Evolutionary conservation across 1,139 yeast genomes (phyloP).

Genomic region (Pichia sp.): DNA sequence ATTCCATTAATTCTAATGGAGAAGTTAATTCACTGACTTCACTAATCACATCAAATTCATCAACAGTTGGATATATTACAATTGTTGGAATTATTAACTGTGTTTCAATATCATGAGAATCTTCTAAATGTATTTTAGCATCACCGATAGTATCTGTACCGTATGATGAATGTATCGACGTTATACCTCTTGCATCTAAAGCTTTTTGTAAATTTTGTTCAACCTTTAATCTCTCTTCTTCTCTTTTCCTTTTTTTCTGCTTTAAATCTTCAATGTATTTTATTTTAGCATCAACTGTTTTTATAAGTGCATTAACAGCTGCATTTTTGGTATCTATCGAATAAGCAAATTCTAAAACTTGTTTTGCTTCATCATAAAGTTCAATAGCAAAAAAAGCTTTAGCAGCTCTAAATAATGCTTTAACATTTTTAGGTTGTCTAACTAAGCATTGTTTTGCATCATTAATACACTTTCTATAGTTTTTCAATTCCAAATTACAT

Average conservation of each 20-base stretch:
- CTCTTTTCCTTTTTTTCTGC: conserved; percentile 20
- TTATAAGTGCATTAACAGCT: conserved; percentile 42
- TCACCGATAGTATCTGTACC: conserved; percentile 48
- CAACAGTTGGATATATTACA: conserved; percentile 75
- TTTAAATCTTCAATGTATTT: conserved; percentile 24
- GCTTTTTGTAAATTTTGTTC: conserved; percentile 45
- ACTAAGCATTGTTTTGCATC: conserved; percentile 73
- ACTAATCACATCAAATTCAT: conserved; percentile 77
- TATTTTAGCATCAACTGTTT: conserved; percentile 37
- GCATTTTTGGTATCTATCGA: conserved; percentile 51
- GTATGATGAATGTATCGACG: conserved; percentile 40
- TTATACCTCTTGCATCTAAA: conserved; percentile 47
- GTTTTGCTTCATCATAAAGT: conserved; percentile 64
- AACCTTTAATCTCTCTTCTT: conserved; percentile 31
- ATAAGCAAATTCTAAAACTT: conserved; percentile 60
- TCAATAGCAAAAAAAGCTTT: conserved; percentile 69
- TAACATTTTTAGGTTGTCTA: conserved; percentile 62
- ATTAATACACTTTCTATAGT: conserved; percentile 78
- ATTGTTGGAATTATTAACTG: conserved; percentile 75
- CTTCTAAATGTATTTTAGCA: conserved; percentile 53
- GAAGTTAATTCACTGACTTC: conserved; percentile 67
- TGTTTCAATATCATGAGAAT: conserved; percentile 66
- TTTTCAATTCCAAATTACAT: conserved; percentile 76
- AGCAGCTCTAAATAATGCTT: conserved; percentile 82
- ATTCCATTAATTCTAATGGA: conserved; percentile 49